Evolutionary conservation across 331 rosid genomes (phyloP).

Genomic region (Erythrophleum ivorense): DNA sequence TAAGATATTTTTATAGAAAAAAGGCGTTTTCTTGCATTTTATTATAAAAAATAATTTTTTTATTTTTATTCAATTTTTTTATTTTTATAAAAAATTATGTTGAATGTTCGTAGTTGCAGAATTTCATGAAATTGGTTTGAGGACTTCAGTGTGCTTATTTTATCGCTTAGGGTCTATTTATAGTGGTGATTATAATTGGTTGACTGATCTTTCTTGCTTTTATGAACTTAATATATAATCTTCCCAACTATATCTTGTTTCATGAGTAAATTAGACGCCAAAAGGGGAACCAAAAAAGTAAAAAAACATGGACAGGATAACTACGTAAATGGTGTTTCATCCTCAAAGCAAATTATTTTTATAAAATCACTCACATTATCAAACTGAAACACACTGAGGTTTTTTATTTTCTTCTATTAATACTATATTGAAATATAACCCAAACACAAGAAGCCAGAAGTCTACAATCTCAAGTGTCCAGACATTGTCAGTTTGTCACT

Average conservation of each 20-base stretch:
- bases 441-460: neutral
- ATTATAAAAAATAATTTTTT: too few species aligned
- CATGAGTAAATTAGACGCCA: neutral
- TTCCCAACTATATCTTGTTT: neutral
- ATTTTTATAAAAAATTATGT: too few species aligned
- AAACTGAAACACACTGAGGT: neutral
- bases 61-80: too few species aligned
- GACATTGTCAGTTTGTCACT: neutral
- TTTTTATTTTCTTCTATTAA: too few species aligned
- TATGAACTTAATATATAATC: neutral
- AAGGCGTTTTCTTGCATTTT: too few species aligned
- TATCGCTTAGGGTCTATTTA: neutral
- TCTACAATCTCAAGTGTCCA: neutral
- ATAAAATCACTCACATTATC: neutral
- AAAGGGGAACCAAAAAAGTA: neutral
- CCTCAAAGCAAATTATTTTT: neutral
- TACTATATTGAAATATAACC: neutral
- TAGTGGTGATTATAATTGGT: neutral
- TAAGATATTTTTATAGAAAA: too few species aligned
- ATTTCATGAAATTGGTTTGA: too few species aligned
- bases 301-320: neutral
- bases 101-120: too few species aligned
- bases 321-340: neutral
- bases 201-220: neutral
- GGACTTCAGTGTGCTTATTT: too few species aligned